phyloP scores from a whole-genome alignment of 139 green algal species.

The Volvox africanus region DNA sequence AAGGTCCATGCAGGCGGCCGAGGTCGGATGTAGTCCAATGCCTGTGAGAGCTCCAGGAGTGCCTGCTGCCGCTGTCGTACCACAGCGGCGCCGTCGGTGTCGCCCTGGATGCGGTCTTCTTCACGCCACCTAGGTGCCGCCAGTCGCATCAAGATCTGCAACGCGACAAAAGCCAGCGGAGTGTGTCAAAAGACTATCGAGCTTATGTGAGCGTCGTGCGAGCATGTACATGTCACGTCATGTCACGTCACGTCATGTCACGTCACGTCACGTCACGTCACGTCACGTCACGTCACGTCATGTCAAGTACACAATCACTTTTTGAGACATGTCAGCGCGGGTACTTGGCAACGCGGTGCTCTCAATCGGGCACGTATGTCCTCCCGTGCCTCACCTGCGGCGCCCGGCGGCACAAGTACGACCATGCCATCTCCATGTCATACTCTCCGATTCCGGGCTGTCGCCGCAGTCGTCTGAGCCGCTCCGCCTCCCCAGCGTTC shows the following conservation, averaged over 20 bases:
- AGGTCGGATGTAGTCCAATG: conserved; percentile 40
- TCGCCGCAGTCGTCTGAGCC: neutral
- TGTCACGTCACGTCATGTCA: no score
- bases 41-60: conserved; percentile 32
- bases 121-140: conserved; percentile 20
- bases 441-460: conserved; percentile 12
- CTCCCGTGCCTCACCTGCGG: conserved; percentile 7
- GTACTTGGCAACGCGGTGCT: no score
- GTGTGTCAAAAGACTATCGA: no score
- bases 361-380: no score
- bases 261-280: no score
- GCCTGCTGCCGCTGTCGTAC: conserved; percentile 13
- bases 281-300: no score
- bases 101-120: neutral
- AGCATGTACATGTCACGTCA: no score
- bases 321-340: no score
- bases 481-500: conserved; percentile 21
- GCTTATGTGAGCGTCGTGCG: no score
- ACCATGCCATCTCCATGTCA: conserved; percentile 31
- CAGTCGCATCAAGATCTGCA: conserved; percentile 18
- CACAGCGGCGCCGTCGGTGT: neutral
- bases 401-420: conserved; percentile 27
- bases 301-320: no score
- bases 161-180: no score
- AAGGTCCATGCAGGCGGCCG: conserved; percentile 39